These are phyloP conservation scores for Rutstroemia sp. DNA, from an alignment of 2,329 filamentous ascomycete species.

Conservation along the genomic window DNA sequence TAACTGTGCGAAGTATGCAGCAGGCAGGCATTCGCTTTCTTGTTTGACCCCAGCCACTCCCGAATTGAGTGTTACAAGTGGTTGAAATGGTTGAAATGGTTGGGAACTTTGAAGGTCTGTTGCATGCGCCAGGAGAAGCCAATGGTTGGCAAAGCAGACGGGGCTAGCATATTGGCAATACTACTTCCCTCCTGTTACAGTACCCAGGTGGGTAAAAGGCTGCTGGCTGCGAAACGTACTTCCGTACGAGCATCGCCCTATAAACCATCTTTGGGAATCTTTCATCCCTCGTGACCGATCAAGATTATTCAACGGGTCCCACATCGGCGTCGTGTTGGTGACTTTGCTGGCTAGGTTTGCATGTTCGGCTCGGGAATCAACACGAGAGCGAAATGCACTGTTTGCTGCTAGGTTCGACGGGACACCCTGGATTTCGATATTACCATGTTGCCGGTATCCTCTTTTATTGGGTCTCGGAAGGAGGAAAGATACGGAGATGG, in stretches of 20 bases:
- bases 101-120: no score
- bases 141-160: no score
- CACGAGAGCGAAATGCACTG: neutral
- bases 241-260: neutral
- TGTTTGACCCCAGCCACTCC: no score
- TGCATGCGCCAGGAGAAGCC: no score
- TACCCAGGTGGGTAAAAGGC: no score
- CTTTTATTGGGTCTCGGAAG: slow-evolving; percentile 1
- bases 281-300: slow-evolving; percentile 4
- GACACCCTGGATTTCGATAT: slow-evolving; percentile 1
- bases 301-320: slow-evolving; percentile 2
- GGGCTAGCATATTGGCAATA: no score
- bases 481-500: neutral
- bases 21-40: no score
- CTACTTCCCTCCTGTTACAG: no score
- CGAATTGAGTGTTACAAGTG: no score
- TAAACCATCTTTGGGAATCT: neutral
- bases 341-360: neutral
- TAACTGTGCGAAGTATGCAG: no score
- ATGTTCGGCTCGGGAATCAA: neutral
- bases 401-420: neutral
- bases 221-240: no score
- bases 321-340: neutral
- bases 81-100: no score
- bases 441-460: slow-evolving; percentile 7